phyloP scores from a whole-genome alignment of 805 yeast species.

The Komagataella pseudopastoris region DNA sequence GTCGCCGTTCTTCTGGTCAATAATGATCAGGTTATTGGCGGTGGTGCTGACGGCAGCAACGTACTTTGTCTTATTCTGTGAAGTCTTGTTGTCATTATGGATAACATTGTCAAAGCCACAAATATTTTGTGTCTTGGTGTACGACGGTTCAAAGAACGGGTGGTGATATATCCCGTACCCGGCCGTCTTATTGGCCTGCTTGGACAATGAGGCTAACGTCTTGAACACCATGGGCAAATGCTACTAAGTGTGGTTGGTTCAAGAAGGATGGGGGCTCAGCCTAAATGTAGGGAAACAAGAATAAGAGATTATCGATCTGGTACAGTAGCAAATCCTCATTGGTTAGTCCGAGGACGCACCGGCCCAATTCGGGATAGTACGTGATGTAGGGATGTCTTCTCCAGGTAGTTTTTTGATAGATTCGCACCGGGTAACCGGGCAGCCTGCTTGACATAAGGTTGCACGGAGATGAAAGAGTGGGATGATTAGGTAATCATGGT shows the following conservation, averaged over 20 bases:
- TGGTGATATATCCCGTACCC: slow-evolving; percentile 5
- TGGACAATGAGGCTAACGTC: slow-evolving; percentile 14
- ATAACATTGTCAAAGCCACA: slow-evolving; percentile 15
- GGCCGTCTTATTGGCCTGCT: slow-evolving; percentile 6
- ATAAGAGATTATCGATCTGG: too few species aligned
- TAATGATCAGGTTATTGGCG: slow-evolving; percentile 16
- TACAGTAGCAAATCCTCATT: background rate
- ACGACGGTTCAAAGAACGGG: slow-evolving; percentile 22
- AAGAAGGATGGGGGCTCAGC: background rate
- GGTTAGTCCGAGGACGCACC: background rate
- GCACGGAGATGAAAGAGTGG: background rate
- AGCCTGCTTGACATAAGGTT: background rate
- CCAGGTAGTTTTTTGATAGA: background rate
- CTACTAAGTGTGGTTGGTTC: background rate
- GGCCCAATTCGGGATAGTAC: background rate
- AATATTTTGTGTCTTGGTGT: slow-evolving; percentile 15
- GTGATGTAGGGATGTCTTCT: background rate
- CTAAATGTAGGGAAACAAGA: background rate
- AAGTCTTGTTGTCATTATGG: slow-evolving; percentile 7
- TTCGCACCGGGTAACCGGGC: background rate
- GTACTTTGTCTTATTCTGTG: slow-evolving; percentile 10
- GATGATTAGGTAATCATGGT: too few species aligned
- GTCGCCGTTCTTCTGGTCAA: slow-evolving; percentile 7
- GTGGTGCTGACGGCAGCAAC: slow-evolving; percentile 12
- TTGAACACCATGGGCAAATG: slow-evolving; percentile 13